Evolutionary conservation across 768 basidiomycete species (phyloP).

Genomic region (Boletus rubescentipes): DNA sequence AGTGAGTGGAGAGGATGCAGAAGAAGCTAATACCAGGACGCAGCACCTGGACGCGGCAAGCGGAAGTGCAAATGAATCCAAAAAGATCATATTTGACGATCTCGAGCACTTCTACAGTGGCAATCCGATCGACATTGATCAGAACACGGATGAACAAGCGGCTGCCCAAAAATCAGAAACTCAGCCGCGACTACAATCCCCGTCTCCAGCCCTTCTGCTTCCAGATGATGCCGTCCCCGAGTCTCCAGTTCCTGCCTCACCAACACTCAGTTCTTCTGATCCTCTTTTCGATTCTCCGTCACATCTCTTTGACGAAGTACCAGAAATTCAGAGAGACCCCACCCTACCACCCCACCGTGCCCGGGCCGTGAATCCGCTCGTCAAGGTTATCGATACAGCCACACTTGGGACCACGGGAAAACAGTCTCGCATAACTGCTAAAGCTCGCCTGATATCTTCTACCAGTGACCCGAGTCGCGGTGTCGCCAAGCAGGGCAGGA

Average conservation of each 20-base stretch:
- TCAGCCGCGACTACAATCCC: constrained; percentile 1
- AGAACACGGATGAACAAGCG: constrained; percentile 16
- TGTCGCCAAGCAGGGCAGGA: constrained; percentile 20
- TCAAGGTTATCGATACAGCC: constrained; percentile 49
- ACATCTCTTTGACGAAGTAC: constrained; percentile 1
- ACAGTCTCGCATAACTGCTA: constrained; percentile 47
- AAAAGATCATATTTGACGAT: constrained; percentile 26
- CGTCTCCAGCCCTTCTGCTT: not conserved
- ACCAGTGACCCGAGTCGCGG: constrained; percentile 7
- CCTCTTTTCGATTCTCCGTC: constrained; percentile 33
- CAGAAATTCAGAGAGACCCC: constrained; percentile 5
- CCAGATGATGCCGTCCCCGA: not conserved
- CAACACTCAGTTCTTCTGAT: constrained; percentile 14
- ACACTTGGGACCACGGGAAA: constrained; percentile 21
- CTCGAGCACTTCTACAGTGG: constrained; percentile 31
- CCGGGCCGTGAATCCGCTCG: constrained; percentile 51
- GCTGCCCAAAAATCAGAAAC: not conserved
- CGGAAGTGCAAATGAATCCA: constrained; percentile 1
- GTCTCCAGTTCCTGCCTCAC: constrained; percentile 10
- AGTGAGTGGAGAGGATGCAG: constrained; percentile 20
- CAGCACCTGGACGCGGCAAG: not conserved
- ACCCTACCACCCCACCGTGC: constrained; percentile 41
- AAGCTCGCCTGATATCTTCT: constrained; percentile 42
- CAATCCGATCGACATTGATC: constrained; percentile 34
- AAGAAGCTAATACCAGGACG: constrained; percentile 11